Percentiles rank a stretch among this genome's conserved stretches.
These are phyloP conservation scores for Micractinium sp. DNA, from an alignment of 139 green algal species.

Conservation along the genomic window DNA sequence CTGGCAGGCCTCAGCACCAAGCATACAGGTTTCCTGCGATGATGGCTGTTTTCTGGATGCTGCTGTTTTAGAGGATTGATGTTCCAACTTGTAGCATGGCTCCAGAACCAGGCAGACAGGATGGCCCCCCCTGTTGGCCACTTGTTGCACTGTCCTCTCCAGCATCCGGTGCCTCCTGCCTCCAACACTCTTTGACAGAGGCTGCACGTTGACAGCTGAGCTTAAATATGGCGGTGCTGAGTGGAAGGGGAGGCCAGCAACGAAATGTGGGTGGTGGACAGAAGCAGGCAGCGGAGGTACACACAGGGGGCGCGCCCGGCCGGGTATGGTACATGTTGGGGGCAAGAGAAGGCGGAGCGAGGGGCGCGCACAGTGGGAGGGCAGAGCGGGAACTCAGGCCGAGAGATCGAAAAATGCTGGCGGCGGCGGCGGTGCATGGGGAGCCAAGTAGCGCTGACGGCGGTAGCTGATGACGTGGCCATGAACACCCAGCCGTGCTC, in stretches of 20 bases:
- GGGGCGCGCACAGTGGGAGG: too few relatives aligned
- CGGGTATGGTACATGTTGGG: not conserved
- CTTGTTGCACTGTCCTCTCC: not conserved
- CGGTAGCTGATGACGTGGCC: too few relatives aligned
- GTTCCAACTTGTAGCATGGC: not conserved
- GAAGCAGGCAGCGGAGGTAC: not conserved
- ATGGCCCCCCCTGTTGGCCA: not conserved
- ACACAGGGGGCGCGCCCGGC: not conserved
- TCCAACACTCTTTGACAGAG: not conserved
- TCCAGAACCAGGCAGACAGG: not conserved
- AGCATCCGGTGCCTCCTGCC: not conserved
- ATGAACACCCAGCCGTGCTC: too few relatives aligned
- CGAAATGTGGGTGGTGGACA: not conserved
- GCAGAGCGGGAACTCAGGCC: too few relatives aligned
- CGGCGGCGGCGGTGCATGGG: too few relatives aligned
- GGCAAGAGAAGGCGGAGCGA: not conserved
- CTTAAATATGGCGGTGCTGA: not conserved
- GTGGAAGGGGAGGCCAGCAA: not conserved
- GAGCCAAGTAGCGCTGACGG: too few relatives aligned
- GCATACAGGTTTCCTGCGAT: too few relatives aligned
- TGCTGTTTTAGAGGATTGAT: too few relatives aligned
- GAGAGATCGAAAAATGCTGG: too few relatives aligned
- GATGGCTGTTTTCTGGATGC: too few relatives aligned
- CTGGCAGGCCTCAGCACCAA: too few relatives aligned
- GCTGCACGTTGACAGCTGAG: too few relatives aligned